phyloP scores from a whole-genome alignment of 768 basidiomycete genomes.

The Hebeloma cylindrosporum region DNA sequence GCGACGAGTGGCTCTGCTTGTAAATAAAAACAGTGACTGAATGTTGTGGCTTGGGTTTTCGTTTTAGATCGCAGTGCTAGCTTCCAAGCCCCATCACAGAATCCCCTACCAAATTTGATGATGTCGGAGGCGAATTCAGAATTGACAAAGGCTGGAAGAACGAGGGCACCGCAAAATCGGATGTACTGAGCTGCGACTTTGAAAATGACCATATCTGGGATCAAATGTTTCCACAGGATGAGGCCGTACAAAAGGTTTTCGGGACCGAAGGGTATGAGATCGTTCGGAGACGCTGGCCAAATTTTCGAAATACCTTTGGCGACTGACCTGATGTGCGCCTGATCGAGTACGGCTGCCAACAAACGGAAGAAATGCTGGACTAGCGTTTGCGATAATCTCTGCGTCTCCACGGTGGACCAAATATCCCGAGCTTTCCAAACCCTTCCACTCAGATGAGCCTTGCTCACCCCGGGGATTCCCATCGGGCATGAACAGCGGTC shows the following conservation, averaged over 20 bases:
- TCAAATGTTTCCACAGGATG: constrained; percentile 4
- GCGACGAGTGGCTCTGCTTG: background rate
- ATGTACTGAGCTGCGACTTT: background rate
- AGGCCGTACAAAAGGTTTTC: constrained; percentile 1
- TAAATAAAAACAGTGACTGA: background rate
- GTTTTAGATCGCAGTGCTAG: too few relatives aligned
- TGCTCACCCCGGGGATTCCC: too few relatives aligned
- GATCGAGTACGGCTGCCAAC: too few relatives aligned
- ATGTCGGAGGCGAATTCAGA: background rate
- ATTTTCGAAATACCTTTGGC: background rate
- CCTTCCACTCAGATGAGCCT: too few relatives aligned
- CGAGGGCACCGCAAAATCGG: background rate
- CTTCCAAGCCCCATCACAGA: too few relatives aligned
- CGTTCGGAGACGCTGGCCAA: constrained; percentile 1
- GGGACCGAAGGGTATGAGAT: constrained; percentile 8
- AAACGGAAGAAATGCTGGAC: too few relatives aligned
- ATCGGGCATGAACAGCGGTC: too few relatives aligned
- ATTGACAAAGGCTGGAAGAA: background rate
- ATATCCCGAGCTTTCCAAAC: too few relatives aligned
- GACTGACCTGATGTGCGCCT: background rate
- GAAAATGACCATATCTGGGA: constrained; percentile 2
- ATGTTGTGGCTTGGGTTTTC: background rate
- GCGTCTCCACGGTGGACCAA: too few relatives aligned
- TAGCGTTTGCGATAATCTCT: too few relatives aligned
- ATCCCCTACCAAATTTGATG: background rate